Evolutionary conservation across 805 yeast genomes (phyloP), one percentile per base, ranked within the genome.

Genomic region (Monosporozyma siamensis): DNA sequence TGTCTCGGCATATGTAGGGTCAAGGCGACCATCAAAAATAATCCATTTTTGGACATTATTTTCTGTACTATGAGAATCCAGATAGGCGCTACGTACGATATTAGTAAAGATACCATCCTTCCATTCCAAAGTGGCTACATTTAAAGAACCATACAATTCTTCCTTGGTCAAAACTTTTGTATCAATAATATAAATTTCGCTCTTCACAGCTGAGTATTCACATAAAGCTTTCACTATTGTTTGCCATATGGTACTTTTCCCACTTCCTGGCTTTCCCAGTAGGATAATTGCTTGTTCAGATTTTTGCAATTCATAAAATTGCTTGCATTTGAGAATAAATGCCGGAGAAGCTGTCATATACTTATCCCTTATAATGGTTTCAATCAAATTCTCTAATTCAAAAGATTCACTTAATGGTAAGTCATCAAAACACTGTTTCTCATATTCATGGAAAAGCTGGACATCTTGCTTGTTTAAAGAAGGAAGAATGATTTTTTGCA

Each of bases 1-100:
- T 43, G 82, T 82, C 53, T 90, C 97, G 1, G 86, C 86, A 95
- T 97, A 90, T 31, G 77, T 79, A 0, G 97, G 97, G 56, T 90
- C 97, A 27, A 90, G 75, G 52, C 87, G 95, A 31, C 97, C 94
- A 61, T 90, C 97, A 55, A 90, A 83, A 0, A 89, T 71, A 45
- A 90, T 71, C 92, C 95, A 88, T 12, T 78, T 70, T 35, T 82
- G 65, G 12, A 73, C 49, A 47, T 79, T 79, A 3, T 70, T 72
- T 8, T 29, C 38, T 6, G 35, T 18, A 12, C 41, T 45, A 4
- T 6, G 17, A 11, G 15, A 27, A 8, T 20, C 10, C 11, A 18
- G 12, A n/a, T 37, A 37, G 2, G 14, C 20, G 6, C 12, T 12
- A 22, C 43, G 24, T n/a, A 40, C 15, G 9, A 40, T 8, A 9